Conservation (phyloP, 371 early-diverging fungal genomes). For the Mucor mucedo region DNA sequence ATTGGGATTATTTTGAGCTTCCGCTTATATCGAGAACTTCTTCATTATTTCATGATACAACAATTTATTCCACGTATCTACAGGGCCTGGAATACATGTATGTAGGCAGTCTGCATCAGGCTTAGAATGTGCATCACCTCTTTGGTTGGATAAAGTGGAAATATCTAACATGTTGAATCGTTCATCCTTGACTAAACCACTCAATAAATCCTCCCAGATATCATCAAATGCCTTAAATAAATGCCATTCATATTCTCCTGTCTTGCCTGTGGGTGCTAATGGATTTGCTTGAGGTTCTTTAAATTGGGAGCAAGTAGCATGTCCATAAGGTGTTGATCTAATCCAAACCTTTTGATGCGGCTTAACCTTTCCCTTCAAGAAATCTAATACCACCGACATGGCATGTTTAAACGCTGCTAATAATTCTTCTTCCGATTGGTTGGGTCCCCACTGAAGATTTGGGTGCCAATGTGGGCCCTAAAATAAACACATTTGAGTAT, state of each 20-base stretch:
- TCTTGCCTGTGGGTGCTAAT: slow-evolving; percentile 35
- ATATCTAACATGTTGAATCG: slow-evolving; percentile 44
- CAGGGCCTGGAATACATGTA: slow-evolving; percentile 54
- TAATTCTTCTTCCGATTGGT: slow-evolving; percentile 40
- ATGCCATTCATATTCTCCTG: slow-evolving; percentile 56
- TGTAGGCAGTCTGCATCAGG: slow-evolving; percentile 54
- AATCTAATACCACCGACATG: slow-evolving; percentile 35
- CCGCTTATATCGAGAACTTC: background rate
- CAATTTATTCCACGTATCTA: slow-evolving; percentile 54
- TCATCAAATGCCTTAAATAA: slow-evolving; percentile 44
- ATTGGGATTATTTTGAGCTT: background rate
- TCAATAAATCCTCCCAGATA: slow-evolving; percentile 46
- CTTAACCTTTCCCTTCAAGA: slow-evolving; percentile 31
- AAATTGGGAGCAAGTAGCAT: slow-evolving; percentile 45
- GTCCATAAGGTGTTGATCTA: slow-evolving; percentile 54
- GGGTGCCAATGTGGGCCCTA: slow-evolving; percentile 57
- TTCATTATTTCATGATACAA: slow-evolving; percentile 39
- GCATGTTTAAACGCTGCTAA: slow-evolving; percentile 41
- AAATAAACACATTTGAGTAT: background rate
- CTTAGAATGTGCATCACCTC: slow-evolving; percentile 55
- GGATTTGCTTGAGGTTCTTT: slow-evolving; percentile 37
- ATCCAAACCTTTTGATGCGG: slow-evolving; percentile 48
- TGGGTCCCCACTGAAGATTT: slow-evolving; percentile 40
- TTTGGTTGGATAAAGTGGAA: slow-evolving; percentile 35
- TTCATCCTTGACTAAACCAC: background rate